Base-by-base conservation (phyloP, 805 yeast genomes). In the Millerozyma miso region DNA sequence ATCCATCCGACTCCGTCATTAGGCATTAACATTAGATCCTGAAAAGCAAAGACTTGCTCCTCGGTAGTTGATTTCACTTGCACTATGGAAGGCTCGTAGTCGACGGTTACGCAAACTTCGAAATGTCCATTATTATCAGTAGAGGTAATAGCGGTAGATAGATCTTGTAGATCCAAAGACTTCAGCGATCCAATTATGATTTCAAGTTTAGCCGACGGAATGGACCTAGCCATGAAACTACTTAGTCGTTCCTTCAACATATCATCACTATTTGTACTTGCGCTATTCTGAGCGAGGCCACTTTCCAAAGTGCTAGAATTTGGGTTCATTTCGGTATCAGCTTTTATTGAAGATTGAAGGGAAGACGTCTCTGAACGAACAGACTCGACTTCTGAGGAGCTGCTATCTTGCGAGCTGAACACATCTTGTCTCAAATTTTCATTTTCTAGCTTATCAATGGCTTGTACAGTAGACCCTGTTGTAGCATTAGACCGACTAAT, bases 111-210 rank as follows among this genome's bases (percentile, higher is more conserved):
- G 7, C 76, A 71, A 1, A 73, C 53, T 36, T 74, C 72, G 53
- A 88, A 84, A 50, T 79, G 77, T 1, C 97, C 97, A 52, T 74
- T 76, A 10, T 63, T 58, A 58, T 87, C 90, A 1, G 93, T 83
- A 14, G 64, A 56, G 1, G 72, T 66, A 29, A 54, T 60, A 46
- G 37, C 55, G 45, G 49, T 56, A 23, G 40, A 55, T 19, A 67
- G 57, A 0, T 61, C 55, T 8, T 59, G 58, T 1, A 63, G 49
- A 14, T 51, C 49, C 5, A 52, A 47, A 3, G 60, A 54, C 7
- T 63, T 65, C 3, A 69, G 68, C 0, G 87, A 73, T 3, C 85
- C 84, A 6, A 87, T 61, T 1, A 75, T 73, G 13, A 88, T 64
- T 0, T 65, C 63, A 4, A 85, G 46, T 19, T 76, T 77, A 0